phyloP scores from a whole-genome alignment of 495 filamentous ascomycete species.

The Amorphotheca resinae region DNA sequence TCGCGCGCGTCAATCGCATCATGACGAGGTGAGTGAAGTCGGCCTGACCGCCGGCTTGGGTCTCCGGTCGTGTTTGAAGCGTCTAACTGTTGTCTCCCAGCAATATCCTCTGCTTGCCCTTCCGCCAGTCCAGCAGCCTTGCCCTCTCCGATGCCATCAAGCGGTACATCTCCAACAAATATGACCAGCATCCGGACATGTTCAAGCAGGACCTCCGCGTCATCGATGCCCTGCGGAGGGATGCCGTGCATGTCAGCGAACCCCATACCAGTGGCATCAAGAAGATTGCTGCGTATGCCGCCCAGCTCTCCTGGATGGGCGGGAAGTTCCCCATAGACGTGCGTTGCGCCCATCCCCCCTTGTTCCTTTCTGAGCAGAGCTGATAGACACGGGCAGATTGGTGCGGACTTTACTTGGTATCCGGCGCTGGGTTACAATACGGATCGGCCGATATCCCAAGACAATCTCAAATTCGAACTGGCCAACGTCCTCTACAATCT shows the following conservation, averaged over 20 bases:
- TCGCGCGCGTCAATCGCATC: too few relatives aligned
- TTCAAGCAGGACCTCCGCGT: slow-evolving; percentile 79
- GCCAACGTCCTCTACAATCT: slow-evolving; percentile 91
- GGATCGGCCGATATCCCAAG: slow-evolving; percentile 66
- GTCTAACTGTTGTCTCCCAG: too few relatives aligned
- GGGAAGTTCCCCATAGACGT: slow-evolving; percentile 97
- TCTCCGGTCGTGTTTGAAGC: too few relatives aligned
- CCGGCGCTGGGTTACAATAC: slow-evolving; percentile 85
- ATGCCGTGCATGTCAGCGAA: slow-evolving; percentile 78
- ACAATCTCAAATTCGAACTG: slow-evolving; percentile 91
- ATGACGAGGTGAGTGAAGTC: too few relatives aligned
- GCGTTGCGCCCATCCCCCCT: slow-evolving; percentile 21
- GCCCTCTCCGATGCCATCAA: slow-evolving; percentile 73
- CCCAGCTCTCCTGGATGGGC: slow-evolving; percentile 84
- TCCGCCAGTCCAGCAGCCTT: slow-evolving; percentile 69
- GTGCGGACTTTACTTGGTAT: slow-evolving; percentile 93
- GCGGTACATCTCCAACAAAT: slow-evolving; percentile 95
- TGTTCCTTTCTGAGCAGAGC: slow-evolving; percentile 1
- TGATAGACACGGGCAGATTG: slow-evolving; percentile 49
- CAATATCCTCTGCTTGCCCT: slow-evolving; percentile 56
- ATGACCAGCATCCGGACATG: slow-evolving; percentile 99
- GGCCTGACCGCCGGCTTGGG: too few relatives aligned
- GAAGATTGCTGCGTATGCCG: slow-evolving; percentile 80
- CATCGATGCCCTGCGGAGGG: slow-evolving; percentile 69
- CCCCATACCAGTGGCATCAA: slow-evolving; percentile 80